phyloP scores from a whole-genome alignment of 257 asterid genomes.

The Solanum pinnatisectum region DNA sequence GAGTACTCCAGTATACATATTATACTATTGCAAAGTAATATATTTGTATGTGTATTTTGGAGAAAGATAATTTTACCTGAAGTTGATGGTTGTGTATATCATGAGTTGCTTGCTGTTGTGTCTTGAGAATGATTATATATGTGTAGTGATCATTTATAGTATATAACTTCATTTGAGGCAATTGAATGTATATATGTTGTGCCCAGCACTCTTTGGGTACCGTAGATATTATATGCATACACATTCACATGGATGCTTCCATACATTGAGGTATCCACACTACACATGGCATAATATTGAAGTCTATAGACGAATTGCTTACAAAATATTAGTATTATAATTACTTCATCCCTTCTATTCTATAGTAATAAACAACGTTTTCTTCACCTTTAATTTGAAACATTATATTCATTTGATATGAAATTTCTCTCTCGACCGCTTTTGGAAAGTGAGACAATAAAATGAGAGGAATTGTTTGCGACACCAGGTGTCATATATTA shows the following conservation, averaged over 20 bases:
- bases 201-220: not conserved
- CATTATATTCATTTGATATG: not conserved
- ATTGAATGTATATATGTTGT: not conserved
- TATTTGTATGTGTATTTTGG: not conserved
- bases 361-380: not conserved
- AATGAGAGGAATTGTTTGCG: not conserved
- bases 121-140: not conserved
- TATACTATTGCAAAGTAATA: not conserved
- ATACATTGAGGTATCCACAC: not conserved
- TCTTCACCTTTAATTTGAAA: not conserved
- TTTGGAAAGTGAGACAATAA: not conserved
- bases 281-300: not conserved
- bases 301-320: not conserved
- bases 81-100: not conserved
- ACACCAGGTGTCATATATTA: not conserved
- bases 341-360: not conserved
- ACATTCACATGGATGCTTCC: not conserved
- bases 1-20: not conserved
- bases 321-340: not conserved
- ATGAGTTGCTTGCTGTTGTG: not conserved
- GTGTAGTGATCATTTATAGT: not conserved
- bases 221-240: not conserved
- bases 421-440: not conserved
- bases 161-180: not conserved
- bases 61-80: not conserved